Base-by-base conservation (phyloP, 2,329 filamentous ascomycete species). In the Pseudogymnoascus sp. region DNA sequence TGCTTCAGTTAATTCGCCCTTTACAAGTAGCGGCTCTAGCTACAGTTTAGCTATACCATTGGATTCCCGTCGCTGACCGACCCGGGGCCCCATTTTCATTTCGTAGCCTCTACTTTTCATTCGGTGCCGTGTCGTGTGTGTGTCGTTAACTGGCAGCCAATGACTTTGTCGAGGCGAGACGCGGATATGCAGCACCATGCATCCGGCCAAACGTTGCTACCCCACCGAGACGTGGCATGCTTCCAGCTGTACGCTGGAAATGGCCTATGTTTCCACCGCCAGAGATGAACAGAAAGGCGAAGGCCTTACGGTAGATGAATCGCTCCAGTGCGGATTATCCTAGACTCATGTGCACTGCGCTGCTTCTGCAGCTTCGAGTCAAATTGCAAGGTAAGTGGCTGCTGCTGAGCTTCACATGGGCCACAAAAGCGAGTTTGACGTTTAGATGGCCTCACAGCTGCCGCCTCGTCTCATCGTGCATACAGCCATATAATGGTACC, bases 381-480 rank as follows among this genome's bases (percentile, higher is more conserved):
- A 37, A 31, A 40, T 40, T 21, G 59, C 5, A 60, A 40, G 59
- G 59, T 60, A 7, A 60, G 31, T 60, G 59, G 59, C n/a, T 37
- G 7, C n/a, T 4, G 10, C 17, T 37, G 59, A 40, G 23, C 37
- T 40, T 60, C 59, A 60, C 59, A 60, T 60, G 17, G 23, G 59
- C 19, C 59, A 23, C 37, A 15, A 19, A 10, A 21, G 9, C 56
- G 17, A 26, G 46, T 53, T 29, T 53, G 46, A 53, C 17, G 23
- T 17, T 53, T 53, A 53, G 46, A 53, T 53, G 46, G 46, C 46
- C 46, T 53, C 46, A 53, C 46, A 31, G 26, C 26, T 31, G 26
- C 46, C 26, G 46, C 46, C 46, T 53, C 46, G 46, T 60, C 37
- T 60, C 59, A 60, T 37, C 33, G 59, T 60, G 59, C 59, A 23